Percentiles rank a stretch among this genome's conserved stretches.
Evolutionary conservation across 352 stramenopile species (phyloP).

Genomic region (Pythium periplocum): DNA sequence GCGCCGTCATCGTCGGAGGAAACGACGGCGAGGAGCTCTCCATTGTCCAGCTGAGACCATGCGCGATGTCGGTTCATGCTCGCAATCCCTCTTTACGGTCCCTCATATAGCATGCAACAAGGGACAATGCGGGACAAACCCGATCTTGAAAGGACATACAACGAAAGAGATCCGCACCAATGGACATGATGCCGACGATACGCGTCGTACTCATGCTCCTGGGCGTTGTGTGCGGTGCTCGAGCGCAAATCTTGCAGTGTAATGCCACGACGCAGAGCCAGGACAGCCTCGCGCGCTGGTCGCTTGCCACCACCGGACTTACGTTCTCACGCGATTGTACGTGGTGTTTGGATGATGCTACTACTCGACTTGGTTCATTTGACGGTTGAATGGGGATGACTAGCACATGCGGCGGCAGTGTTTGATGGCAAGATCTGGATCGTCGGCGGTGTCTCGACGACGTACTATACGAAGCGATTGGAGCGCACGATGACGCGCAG

Average conservation of each 20-base stretch:
- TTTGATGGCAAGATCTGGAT: conserved; percentile 66
- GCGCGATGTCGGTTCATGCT: no score
- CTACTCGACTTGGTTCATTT: no score
- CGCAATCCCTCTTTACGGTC: no score
- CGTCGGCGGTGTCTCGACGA: conserved; percentile 63
- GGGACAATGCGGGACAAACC: no score
- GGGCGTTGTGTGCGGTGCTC: background rate
- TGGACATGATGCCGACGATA: background rate
- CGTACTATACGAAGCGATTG: conserved; percentile 72
- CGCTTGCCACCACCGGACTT: conserved; percentile 27
- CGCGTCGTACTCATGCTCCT: background rate
- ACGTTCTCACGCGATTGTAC: conserved; percentile 70
- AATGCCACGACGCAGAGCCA: conserved; percentile 45
- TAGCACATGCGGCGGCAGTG: conserved; percentile 57
- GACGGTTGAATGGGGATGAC: no score
- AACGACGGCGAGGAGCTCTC: background rate
- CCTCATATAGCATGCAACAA: no score
- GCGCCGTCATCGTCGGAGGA: conserved; percentile 1
- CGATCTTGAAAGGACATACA: no score
- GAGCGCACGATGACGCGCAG: conserved; percentile 62
- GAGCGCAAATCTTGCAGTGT: conserved; percentile 25
- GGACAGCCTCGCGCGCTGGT: conserved; percentile 42
- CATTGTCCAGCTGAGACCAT: background rate
- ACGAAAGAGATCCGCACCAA: no score
- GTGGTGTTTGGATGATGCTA: background rate